These are phyloP conservation scores for Plasmodium yoelii DNA, from an alignment of 169 alveolate genomes.

Conservation along the genomic window DNA sequence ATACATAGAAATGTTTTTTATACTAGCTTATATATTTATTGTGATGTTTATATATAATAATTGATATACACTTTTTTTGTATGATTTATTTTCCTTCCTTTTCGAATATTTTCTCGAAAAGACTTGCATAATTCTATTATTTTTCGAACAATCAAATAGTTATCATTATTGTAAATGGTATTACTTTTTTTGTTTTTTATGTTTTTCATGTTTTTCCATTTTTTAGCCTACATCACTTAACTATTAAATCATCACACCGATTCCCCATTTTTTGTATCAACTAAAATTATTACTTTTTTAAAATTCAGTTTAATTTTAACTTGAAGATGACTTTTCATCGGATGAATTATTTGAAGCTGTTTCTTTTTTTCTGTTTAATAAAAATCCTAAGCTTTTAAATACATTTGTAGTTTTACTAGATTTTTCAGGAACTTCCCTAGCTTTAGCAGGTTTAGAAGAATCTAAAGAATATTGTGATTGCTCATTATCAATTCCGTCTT, in stretches of 20 bases:
- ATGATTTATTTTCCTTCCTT: too few relatives aligned
- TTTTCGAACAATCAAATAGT: too few relatives aligned
- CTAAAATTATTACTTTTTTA: neutral
- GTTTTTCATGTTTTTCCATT: too few relatives aligned
- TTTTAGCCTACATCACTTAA: too few relatives aligned
- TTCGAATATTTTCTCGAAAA: too few relatives aligned
- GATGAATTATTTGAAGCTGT: constrained; percentile 33
- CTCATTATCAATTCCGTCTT: constrained; percentile 1
- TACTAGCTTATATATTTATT: too few relatives aligned
- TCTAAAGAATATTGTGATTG: neutral
- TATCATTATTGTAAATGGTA: too few relatives aligned
- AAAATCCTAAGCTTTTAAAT: constrained; percentile 66
- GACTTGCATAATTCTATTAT: too few relatives aligned
- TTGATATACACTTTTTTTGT: too few relatives aligned
- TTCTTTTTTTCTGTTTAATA: constrained; percentile 39
- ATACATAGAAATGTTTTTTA: too few relatives aligned
- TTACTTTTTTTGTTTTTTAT: too few relatives aligned
- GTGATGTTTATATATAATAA: too few relatives aligned
- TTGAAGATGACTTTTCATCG: constrained; percentile 46
- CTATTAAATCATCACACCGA: neutral
- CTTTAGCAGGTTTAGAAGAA: constrained; percentile 1
- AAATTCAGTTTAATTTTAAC: constrained; percentile 17
- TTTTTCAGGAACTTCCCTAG: constrained; percentile 5
- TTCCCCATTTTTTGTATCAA: neutral
- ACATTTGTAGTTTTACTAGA: constrained; percentile 34